Evolutionary conservation across 2,329 filamentous ascomycete genomes (phyloP).

Genomic region (Fusarium sp.): DNA sequence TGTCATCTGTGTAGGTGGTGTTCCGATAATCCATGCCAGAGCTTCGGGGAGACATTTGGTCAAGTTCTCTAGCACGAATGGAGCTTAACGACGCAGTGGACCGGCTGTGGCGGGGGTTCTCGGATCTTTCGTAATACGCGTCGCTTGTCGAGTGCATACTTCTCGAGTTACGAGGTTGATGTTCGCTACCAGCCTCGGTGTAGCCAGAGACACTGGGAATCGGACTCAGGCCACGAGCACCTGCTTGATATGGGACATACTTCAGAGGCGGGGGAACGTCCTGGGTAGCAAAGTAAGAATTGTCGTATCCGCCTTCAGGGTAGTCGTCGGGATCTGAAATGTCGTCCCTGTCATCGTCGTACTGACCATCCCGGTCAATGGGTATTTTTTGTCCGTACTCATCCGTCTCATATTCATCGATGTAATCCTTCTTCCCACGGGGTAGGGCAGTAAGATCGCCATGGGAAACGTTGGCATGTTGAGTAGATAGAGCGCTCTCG

Average conservation of each 20-base stretch:
- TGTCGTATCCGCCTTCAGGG: slow-evolving; percentile 59
- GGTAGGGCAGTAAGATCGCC: slow-evolving; percentile 71
- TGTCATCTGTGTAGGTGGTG: slow-evolving; percentile 67
- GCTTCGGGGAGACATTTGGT: slow-evolving; percentile 68
- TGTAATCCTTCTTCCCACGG: slow-evolving; percentile 61
- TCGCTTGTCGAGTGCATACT: slow-evolving; percentile 65
- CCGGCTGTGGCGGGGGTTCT: slow-evolving; percentile 53
- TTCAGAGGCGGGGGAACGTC: slow-evolving; percentile 76
- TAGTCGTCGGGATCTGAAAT: slow-evolving; percentile 55
- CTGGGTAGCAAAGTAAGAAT: slow-evolving; percentile 71
- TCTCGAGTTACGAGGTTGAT: slow-evolving; percentile 70
- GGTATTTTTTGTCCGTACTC: slow-evolving; percentile 61
- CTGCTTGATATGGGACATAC: slow-evolving; percentile 78
- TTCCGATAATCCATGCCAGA: slow-evolving; percentile 70
- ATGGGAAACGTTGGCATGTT: slow-evolving; percentile 76
- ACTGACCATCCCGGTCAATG: slow-evolving; percentile 62
- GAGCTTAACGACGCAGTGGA: slow-evolving; percentile 55
- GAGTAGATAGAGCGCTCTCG: slow-evolving; percentile 76
- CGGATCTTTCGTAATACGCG: slow-evolving; percentile 72
- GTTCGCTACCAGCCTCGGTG: slow-evolving; percentile 77
- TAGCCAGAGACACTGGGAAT: slow-evolving; percentile 95
- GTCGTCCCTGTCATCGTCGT: slow-evolving; percentile 54
- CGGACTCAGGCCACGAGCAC: slow-evolving; percentile 84
- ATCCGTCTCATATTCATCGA: slow-evolving; percentile 64
- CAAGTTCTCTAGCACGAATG: slow-evolving; percentile 65